A percentile compares a stretch with the other conserved stretches of the same genome.
phyloP scores from a whole-genome alignment of 2,329 filamentous ascomycete genomes.

The Penicillium psychrosexuale region DNA sequence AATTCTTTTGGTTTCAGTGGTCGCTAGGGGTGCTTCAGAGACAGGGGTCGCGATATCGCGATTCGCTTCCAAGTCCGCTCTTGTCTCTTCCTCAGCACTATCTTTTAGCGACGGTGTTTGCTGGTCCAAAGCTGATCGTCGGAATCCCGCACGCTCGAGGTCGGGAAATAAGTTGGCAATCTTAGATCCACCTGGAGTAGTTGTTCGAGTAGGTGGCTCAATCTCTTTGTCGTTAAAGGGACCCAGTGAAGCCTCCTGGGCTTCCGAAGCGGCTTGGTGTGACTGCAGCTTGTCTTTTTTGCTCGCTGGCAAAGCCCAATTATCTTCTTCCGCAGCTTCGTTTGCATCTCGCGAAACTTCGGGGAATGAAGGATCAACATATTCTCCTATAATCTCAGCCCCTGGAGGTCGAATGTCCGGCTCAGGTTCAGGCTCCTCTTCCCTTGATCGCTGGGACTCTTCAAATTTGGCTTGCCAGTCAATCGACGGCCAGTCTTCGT shows the following conservation, averaged over 20 bases:
- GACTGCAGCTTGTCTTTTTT: slow-evolving; percentile 30
- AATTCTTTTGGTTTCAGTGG: slow-evolving; percentile 40
- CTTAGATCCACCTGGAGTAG: slow-evolving; percentile 25
- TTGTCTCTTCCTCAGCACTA: slow-evolving; percentile 42
- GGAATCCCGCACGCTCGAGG: slow-evolving; percentile 34
- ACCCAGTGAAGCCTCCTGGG: slow-evolving; percentile 6
- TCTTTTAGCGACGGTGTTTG: slow-evolving; percentile 32
- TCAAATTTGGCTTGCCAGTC: slow-evolving; percentile 34
- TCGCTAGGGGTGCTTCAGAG: slow-evolving; percentile 43
- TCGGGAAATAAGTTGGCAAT: slow-evolving; percentile 37
- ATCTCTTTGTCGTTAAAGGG: slow-evolving; percentile 19
- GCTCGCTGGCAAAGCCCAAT: slow-evolving; percentile 18
- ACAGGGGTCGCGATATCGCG: slow-evolving; percentile 48
- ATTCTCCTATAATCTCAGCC: slow-evolving; percentile 27
- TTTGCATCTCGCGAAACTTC: slow-evolving; percentile 21
- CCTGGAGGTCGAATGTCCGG: slow-evolving; percentile 17
- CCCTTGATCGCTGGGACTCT: slow-evolving; percentile 21
- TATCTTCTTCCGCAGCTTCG: slow-evolving; percentile 10
- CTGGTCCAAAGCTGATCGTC: slow-evolving; percentile 22
- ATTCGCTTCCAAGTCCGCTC: slow-evolving; percentile 30
- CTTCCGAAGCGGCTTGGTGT: slow-evolving; percentile 14
- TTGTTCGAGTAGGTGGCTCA: slow-evolving; percentile 18
- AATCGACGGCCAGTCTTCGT: slow-evolving; percentile 39
- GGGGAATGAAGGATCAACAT: slow-evolving; percentile 27
- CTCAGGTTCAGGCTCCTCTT: slow-evolving; percentile 23